These are phyloP conservation scores for Suhomyces panamericanus DNA, from an alignment of 1,139 yeast genomes.

Conservation along the genomic window DNA sequence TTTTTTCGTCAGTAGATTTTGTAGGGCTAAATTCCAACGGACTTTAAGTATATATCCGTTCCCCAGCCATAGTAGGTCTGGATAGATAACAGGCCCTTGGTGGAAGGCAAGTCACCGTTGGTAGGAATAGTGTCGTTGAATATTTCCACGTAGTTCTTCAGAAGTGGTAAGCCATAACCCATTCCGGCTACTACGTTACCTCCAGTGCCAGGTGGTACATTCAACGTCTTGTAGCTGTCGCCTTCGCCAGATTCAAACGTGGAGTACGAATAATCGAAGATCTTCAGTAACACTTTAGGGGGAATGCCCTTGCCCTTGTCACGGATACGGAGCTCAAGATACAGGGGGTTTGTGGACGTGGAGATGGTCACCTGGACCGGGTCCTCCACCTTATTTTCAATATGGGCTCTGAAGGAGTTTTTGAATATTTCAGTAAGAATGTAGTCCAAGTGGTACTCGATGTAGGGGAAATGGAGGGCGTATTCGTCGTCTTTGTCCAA, in stretches of 20 bases:
- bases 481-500: slow-evolving; percentile 21
- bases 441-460: slow-evolving; percentile 85
- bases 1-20: not conserved
- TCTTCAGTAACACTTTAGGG: slow-evolving; percentile 58
- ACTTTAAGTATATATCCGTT: slow-evolving; percentile 47
- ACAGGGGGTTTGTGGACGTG: slow-evolving; percentile 43
- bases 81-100: slow-evolving; percentile 68
- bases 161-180: slow-evolving; percentile 93
- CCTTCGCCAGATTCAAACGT: slow-evolving; percentile 69
- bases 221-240: slow-evolving; percentile 56
- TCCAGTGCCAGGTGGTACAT: slow-evolving; percentile 70
- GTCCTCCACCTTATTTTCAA: slow-evolving; percentile 58
- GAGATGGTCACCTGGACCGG: slow-evolving; percentile 74
- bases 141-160: slow-evolving; percentile 54
- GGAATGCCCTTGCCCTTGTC: slow-evolving; percentile 91
- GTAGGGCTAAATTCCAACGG: slow-evolving; percentile 21
- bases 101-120: slow-evolving; percentile 16
- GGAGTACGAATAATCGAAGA: slow-evolving; percentile 84
- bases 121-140: slow-evolving; percentile 38
- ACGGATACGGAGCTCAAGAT: slow-evolving; percentile 66
- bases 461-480: slow-evolving; percentile 60
- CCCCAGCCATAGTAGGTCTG: slow-evolving; percentile 89
- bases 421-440: slow-evolving; percentile 84
- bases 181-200: slow-evolving; percentile 86
- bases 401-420: slow-evolving; percentile 82